phyloP scores from a whole-genome alignment of 345 rosid genomes.

The Excoecaria agallocha region DNA sequence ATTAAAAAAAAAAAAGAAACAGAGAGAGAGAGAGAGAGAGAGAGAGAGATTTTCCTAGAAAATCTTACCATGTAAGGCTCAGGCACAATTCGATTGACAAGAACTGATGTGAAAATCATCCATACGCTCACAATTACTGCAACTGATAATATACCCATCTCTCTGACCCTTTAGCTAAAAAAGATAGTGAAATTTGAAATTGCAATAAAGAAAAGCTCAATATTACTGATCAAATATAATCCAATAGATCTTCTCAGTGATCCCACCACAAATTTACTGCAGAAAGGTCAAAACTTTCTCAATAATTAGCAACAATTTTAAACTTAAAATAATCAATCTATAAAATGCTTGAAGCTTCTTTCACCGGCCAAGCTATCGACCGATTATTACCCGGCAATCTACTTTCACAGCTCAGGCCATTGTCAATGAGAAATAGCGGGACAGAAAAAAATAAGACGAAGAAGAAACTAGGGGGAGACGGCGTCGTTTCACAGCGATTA shows the following conservation, averaged over 20 bases:
- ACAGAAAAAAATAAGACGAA: too few relatives aligned
- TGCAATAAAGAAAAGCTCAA: not conserved
- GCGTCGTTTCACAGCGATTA: too few relatives aligned
- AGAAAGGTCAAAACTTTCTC: too few relatives aligned
- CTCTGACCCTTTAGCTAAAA: not conserved
- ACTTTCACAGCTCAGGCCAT: too few relatives aligned
- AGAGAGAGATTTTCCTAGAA: not conserved
- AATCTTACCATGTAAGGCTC: constrained; percentile 75
- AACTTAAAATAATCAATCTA: too few relatives aligned
- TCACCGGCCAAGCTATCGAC: too few relatives aligned
- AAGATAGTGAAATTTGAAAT: not conserved
- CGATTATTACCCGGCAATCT: too few relatives aligned
- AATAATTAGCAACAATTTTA: too few relatives aligned
- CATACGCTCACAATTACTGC: constrained; percentile 69
- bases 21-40: not conserved
- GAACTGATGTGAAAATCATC: constrained; percentile 65
- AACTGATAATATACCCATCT: constrained; percentile 65
- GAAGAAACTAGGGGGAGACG: too few relatives aligned
- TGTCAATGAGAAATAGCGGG: too few relatives aligned
- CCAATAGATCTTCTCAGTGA: not conserved
- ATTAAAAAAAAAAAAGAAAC: too few relatives aligned
- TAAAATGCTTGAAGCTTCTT: too few relatives aligned
- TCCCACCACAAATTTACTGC: not conserved
- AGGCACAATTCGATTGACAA: constrained; percentile 69
- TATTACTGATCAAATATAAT: not conserved